These are phyloP conservation scores for Calocybe indica DNA, from an alignment of 768 basidiomycete genomes.

Conservation along the genomic window DNA sequence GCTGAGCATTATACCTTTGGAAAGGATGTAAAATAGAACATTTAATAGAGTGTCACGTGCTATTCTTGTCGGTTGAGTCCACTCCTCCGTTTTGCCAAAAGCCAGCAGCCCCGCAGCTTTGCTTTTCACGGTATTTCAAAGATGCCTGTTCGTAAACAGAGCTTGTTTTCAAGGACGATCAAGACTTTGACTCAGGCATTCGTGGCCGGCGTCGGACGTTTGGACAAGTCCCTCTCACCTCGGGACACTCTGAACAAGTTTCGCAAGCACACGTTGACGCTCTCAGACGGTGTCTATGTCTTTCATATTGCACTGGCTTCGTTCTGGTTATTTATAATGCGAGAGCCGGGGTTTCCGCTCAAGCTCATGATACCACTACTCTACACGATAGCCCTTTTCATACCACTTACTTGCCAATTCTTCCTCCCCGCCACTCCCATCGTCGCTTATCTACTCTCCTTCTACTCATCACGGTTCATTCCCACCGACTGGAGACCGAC, in stretches of 20 bases:
- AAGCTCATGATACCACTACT: conserved; percentile 76
- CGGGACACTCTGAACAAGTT: conserved; percentile 56
- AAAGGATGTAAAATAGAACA: conserved; percentile 67
- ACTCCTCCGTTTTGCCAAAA: too few species aligned
- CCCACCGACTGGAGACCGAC: conserved; percentile 68
- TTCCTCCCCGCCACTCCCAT: conserved; percentile 85
- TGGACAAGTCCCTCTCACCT: conserved; percentile 78
- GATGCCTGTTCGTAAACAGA: conserved; percentile 10
- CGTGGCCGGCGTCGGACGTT: conserved; percentile 52
- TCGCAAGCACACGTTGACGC: conserved; percentile 47
- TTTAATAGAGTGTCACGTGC: too few species aligned
- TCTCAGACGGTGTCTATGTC: conserved; percentile 56
- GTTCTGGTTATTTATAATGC: conserved; percentile 75
- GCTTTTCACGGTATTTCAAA: too few species aligned
- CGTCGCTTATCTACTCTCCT: conserved; percentile 81
- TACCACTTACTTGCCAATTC: conserved; percentile 89
- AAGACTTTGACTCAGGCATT: conserved; percentile 38
- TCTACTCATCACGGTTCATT: conserved; percentile 84
- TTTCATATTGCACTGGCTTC: conserved; percentile 55
- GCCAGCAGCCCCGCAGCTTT: too few species aligned
- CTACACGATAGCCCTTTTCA: conserved; percentile 61
- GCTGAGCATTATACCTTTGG: conserved; percentile 83
- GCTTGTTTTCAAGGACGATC: conserved; percentile 12
- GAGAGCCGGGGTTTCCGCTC: conserved; percentile 57
- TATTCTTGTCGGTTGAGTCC: too few species aligned